A percentile compares a stretch with the other conserved stretches of the same genome.
Conservation (phyloP, 495 filamentous ascomycete genomes). For the Penicilliopsis zonata region DNA sequence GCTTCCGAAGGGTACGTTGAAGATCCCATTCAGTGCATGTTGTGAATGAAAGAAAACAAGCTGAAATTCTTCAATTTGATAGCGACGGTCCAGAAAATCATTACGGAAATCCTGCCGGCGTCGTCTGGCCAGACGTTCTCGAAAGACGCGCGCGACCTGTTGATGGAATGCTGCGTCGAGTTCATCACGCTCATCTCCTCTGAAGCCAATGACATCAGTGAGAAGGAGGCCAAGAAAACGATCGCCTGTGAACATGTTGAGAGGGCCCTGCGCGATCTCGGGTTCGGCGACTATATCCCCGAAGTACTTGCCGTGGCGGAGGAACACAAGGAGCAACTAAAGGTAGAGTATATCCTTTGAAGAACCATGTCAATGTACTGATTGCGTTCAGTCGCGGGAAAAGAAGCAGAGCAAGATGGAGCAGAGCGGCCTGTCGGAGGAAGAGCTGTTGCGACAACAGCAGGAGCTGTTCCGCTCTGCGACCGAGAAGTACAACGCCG, state of each 20-base stretch:
- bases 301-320: conserved; percentile 78
- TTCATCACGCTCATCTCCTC: conserved; percentile 97
- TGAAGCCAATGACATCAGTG: conserved; percentile 95
- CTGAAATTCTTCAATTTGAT: conserved; percentile 4
- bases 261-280: conserved; percentile 78
- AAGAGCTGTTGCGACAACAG: conserved; percentile 79
- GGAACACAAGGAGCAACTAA: conserved; percentile 85
- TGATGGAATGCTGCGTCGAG: conserved; percentile 98
- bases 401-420: conserved; percentile 97
- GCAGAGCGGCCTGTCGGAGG: conserved; percentile 77
- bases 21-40: too few species aligned
- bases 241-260: conserved; percentile 96
- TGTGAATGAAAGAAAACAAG: too few species aligned
- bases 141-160: conserved; percentile 84
- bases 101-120: conserved; percentile 77
- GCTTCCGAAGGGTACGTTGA: conserved; percentile 70
- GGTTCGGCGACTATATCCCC: conserved; percentile 80
- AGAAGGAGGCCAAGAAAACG: conserved; percentile 97
- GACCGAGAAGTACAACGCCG: conserved; percentile 57
- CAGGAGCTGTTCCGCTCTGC: conserved; percentile 84
- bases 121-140: conserved; percentile 64
- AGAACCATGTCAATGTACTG: conserved; percentile 1
- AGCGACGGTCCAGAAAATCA: conserved; percentile 98
- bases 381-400: conserved; percentile 83
- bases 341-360: conserved; percentile 40